Conservation (phyloP, 805 yeast species). For the Zygosaccharomyces rouxii region DNA sequence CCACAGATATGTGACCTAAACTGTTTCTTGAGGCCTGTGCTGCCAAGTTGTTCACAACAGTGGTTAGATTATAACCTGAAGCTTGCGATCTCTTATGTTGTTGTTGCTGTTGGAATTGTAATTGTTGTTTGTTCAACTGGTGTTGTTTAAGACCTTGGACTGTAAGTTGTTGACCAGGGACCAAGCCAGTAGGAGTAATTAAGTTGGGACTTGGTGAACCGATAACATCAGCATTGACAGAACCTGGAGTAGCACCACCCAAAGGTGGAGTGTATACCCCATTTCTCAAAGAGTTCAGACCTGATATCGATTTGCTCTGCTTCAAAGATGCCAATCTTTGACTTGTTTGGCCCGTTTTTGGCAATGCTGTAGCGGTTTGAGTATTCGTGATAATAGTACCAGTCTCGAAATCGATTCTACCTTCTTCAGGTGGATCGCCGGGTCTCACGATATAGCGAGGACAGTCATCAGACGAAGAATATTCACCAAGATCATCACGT, state of each 20-base stretch:
- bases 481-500: conserved; percentile 80
- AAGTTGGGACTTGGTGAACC: conserved; percentile 8
- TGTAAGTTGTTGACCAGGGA: conserved; percentile 17
- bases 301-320: conserved; percentile 16
- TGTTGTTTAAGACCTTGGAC: conserved; percentile 25
- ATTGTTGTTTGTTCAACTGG: conserved; percentile 25
- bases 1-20: conserved; percentile 24
- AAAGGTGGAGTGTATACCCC: conserved; percentile 18
- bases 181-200: conserved; percentile 13
- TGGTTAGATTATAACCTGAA: conserved; percentile 24
- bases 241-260: conserved; percentile 12
- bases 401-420: conserved; percentile 31
- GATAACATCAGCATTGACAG: conserved; percentile 7
- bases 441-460: conserved; percentile 44
- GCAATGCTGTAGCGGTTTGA: conserved; percentile 19
- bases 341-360: conserved; percentile 23
- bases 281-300: conserved; percentile 21
- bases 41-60: conserved; percentile 25
- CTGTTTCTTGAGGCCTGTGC: conserved; percentile 27
- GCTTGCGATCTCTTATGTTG: conserved; percentile 17
- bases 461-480: conserved; percentile 46
- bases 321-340: conserved; percentile 19
- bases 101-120: conserved; percentile 21
- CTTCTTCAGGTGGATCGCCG: conserved; percentile 38
- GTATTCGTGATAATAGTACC: conserved; percentile 29